A percentile compares a stretch with the other conserved stretches of the same genome.
These are phyloP conservation scores for Aspergillus texensis DNA, from an alignment of 2,329 filamentous ascomycete genomes.

Conservation along the genomic window DNA sequence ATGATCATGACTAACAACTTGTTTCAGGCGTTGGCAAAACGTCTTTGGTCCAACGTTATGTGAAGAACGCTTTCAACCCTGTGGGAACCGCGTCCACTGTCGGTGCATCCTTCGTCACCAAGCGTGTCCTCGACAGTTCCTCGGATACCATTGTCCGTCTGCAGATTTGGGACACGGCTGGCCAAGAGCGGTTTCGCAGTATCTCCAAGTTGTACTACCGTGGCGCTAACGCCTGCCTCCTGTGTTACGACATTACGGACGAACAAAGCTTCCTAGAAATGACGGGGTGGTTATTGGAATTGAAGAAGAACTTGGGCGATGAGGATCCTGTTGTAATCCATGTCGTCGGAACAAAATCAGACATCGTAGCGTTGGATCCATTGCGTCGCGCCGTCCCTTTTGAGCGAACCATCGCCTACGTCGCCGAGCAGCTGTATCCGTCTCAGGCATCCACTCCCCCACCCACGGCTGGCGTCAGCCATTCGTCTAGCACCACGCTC, in stretches of 20 bases:
- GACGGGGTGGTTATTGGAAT: slow-evolving; percentile 85
- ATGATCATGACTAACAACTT: neutral
- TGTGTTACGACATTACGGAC: slow-evolving; percentile 94
- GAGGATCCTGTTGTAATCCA: slow-evolving; percentile 77
- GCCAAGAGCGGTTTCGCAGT: slow-evolving; percentile 91
- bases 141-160: slow-evolving; percentile 85
- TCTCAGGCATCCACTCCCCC: slow-evolving; percentile 68
- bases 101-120: slow-evolving; percentile 77
- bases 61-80: slow-evolving; percentile 49
- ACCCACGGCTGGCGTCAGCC: slow-evolving; percentile 57
- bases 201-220: slow-evolving; percentile 97
- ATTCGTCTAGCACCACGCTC: slow-evolving; percentile 23
- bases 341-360: slow-evolving; percentile 92
- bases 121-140: slow-evolving; percentile 79
- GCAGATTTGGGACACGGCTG: slow-evolving; percentile 95
- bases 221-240: slow-evolving; percentile 87
- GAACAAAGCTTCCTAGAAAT: slow-evolving; percentile 85
- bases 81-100: slow-evolving; percentile 64
- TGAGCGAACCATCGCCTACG: slow-evolving; percentile 92
- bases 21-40: slow-evolving; percentile 54
- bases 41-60: slow-evolving; percentile 54
- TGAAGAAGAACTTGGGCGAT: slow-evolving; percentile 73
- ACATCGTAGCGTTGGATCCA: slow-evolving; percentile 85
- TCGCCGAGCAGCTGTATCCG: slow-evolving; percentile 85
- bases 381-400: slow-evolving; percentile 81